These are phyloP conservation scores for Rhizopus stolonifer DNA, from an alignment of 371 early-diverging fungal genomes.

Conservation along the genomic window DNA sequence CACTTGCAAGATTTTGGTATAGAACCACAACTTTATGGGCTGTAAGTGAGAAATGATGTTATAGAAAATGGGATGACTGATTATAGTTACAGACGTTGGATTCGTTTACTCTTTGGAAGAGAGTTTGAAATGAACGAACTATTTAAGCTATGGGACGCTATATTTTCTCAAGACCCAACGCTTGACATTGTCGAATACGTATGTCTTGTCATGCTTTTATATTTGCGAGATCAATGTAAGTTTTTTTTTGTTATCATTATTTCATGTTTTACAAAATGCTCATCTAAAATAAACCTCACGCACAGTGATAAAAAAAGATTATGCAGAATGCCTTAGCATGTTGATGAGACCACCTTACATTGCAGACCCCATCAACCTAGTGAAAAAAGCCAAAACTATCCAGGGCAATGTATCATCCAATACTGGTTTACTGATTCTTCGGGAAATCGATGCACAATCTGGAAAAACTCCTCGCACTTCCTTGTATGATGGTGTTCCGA, in stretches of 20 bases:
- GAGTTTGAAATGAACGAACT: slow-evolving; percentile 79
- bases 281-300: too few relatives aligned
- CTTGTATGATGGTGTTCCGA: slow-evolving; percentile 27
- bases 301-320: slow-evolving; percentile 73
- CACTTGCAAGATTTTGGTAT: slow-evolving; percentile 76
- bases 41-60: slow-evolving; percentile 64
- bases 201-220: slow-evolving; percentile 71
- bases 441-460: slow-evolving; percentile 55
- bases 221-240: slow-evolving; percentile 77
- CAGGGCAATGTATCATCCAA: slow-evolving; percentile 51
- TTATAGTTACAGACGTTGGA: slow-evolving; percentile 87
- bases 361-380: slow-evolving; percentile 53
- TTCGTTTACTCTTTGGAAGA: slow-evolving; percentile 88
- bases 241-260: neutral
- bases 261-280: too few relatives aligned
- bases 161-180: slow-evolving; percentile 77
- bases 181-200: slow-evolving; percentile 81
- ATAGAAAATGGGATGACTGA: too few relatives aligned
- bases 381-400: slow-evolving; percentile 67
- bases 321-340: slow-evolving; percentile 70
- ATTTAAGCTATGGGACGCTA: slow-evolving; percentile 84
- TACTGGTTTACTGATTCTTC: slow-evolving; percentile 55
- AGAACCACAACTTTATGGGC: slow-evolving; percentile 92
- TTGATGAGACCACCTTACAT: slow-evolving; percentile 77
- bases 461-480: slow-evolving; percentile 51